phyloP scores from a whole-genome alignment of 192 early-diverging fungal species.

The Coemansia umbellata region DNA sequence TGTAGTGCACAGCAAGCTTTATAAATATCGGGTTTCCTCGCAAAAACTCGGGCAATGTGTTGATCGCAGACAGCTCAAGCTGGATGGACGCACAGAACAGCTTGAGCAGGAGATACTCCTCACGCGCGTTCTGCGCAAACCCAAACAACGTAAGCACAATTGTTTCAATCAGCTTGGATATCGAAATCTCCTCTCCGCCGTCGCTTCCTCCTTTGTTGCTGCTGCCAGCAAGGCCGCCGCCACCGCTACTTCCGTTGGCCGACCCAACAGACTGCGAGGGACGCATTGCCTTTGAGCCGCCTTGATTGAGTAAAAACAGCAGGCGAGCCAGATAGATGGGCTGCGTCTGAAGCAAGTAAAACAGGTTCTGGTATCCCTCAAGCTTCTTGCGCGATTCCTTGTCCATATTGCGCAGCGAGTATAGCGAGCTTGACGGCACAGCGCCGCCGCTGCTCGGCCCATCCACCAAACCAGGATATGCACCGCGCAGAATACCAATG shows the following conservation, averaged over 20 bases:
- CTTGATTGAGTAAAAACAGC: slow-evolving; percentile 87
- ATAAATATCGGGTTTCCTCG: slow-evolving; percentile 95
- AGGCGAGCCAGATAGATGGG: slow-evolving; percentile 84
- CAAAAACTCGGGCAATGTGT: slow-evolving; percentile 85
- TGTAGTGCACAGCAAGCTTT: slow-evolving; percentile 93
- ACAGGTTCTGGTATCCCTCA: slow-evolving; percentile 87
- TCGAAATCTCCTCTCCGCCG: slow-evolving; percentile 36
- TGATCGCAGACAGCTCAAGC: slow-evolving; percentile 83
- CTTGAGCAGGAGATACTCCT: slow-evolving; percentile 94
- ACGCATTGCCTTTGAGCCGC: slow-evolving; percentile 54
- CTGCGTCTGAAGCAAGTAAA: slow-evolving; percentile 97
- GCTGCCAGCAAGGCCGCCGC: background rate
- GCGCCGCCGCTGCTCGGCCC: slow-evolving; percentile 7
- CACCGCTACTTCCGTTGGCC: slow-evolving; percentile 16
- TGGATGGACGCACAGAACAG: slow-evolving; percentile 87
- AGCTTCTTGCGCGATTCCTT: slow-evolving; percentile 76
- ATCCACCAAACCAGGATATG: slow-evolving; percentile 16
- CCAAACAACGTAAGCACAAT: slow-evolving; percentile 91
- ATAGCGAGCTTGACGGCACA: slow-evolving; percentile 31
- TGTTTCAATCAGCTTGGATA: slow-evolving; percentile 78
- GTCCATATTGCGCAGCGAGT: slow-evolving; percentile 76
- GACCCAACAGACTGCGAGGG: slow-evolving; percentile 13
- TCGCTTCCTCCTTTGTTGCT: background rate
- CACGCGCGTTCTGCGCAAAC: slow-evolving; percentile 93
- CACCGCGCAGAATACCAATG: slow-evolving; percentile 19